Percentiles rank a stretch among this genome's conserved stretches.
Conservation (phyloP, 495 filamentous ascomycete species). For the Daldinia loculata region DNA sequence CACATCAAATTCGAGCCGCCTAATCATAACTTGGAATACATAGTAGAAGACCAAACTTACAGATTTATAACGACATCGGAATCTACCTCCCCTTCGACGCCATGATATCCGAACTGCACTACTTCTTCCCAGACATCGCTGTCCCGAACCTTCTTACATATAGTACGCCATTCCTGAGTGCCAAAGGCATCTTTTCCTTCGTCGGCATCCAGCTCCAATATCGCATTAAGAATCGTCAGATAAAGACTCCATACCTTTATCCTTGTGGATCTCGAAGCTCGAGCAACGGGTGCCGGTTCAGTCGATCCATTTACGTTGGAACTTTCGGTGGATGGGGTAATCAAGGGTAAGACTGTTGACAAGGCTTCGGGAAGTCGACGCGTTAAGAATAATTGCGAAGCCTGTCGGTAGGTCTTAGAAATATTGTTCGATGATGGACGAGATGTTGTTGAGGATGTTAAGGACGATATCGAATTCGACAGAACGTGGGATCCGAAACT, state of each 20-base stretch:
- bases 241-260: conserved; percentile 98
- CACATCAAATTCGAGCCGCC: background rate
- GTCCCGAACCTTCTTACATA: conserved; percentile 81
- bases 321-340: conserved; percentile 59
- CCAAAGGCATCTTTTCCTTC: conserved; percentile 91
- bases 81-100: conserved; percentile 88
- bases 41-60: conserved; percentile 57
- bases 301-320: conserved; percentile 46
- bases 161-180: conserved; percentile 77
- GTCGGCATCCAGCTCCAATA: conserved; percentile 86
- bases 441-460: conserved; percentile 58
- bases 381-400: conserved; percentile 90
- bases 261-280: conserved; percentile 75
- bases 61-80: conserved; percentile 93
- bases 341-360: conserved; percentile 79
- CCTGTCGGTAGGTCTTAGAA: conserved; percentile 86
- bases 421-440: conserved; percentile 68
- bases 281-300: conserved; percentile 73
- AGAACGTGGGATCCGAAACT: conserved; percentile 50
- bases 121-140: conserved; percentile 94
- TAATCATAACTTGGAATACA: background rate
- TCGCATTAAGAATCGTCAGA: conserved; percentile 88
- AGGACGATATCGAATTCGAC: conserved; percentile 57
- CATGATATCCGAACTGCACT: conserved; percentile 82
- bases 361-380: conserved; percentile 89